Evolutionary conservation across 2,329 filamentous ascomycete genomes (phyloP), one percentile per base, ranked within the genome.

Genomic region (Daldinia sp.): DNA sequence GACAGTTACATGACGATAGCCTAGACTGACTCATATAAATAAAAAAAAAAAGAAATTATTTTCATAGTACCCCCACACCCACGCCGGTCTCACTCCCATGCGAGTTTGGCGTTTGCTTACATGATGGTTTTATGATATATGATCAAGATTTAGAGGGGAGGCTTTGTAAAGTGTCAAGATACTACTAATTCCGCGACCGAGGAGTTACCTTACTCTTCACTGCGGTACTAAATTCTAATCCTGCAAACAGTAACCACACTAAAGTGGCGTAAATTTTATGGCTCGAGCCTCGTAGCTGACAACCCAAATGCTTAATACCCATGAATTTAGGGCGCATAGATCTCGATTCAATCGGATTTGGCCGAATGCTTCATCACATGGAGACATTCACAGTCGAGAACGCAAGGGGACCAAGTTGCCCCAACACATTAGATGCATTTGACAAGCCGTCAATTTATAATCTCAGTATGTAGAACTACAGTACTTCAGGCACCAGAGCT

Each of bases 41-140:
- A 10, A 41, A 28, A 9, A 48, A 48, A 18, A 41, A 28, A 30
- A 44, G n/a, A 30, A 28, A 30, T 4, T 3, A 2, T 50, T 50
- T 23, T 18, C 7, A 2, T 6, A 30, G 23, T 13, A n/a, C 46
- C 46, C 46, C 26, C 46, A 51, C 44, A 15, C 4, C 39, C 15
- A 55, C 33, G 35, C 58, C 57, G 50, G 61, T 63, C 35, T 65
- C 50, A 60, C 15, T 37, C 13, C 18, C 20, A 39, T 39, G 23
- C 18, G 51, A 51, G 41, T 35, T 65, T 58, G 46, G 57, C 53
- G 53, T 65, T 54, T 59, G 18, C 56, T 33, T 6, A 54, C 50
- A 39, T 39, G 30, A 20, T 58, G 20, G 15, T 39, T 7, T 12
- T 39, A 54, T 39, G 37, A 26, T 39, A 62, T 59, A 30, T 51